A percentile compares a stretch with the other conserved stretches of the same genome.
These are phyloP conservation scores for Petrea volubilis DNA, from an alignment of 257 asterid species.

Conservation along the genomic window DNA sequence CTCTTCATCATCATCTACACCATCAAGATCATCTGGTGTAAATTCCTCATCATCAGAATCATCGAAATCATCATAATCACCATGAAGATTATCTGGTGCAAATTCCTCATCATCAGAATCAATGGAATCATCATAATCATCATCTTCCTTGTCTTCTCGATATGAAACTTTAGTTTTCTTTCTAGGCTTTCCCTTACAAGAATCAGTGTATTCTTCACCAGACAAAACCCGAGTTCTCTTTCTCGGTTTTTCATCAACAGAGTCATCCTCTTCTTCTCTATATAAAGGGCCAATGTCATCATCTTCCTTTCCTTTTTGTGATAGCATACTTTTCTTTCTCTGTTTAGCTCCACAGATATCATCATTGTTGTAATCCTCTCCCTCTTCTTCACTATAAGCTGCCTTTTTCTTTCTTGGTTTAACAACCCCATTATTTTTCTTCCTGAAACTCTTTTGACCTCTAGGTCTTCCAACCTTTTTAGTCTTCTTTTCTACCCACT, in stretches of 20 bases:
- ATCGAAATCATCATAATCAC: constrained; percentile 12
- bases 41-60: constrained; percentile 37
- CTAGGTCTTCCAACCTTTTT: constrained; percentile 36
- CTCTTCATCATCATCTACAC: constrained; percentile 38
- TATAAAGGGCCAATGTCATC: constrained; percentile 28
- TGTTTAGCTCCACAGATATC: constrained; percentile 23
- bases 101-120: constrained; percentile 43
- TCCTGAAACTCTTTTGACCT: constrained; percentile 28
- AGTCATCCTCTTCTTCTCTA: constrained; percentile 37
- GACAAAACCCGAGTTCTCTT: constrained; percentile 11
- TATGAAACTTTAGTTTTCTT: constrained; percentile 22
- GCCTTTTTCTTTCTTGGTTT: constrained; percentile 30
- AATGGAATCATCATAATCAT: constrained; percentile 27
- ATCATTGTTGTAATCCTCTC: constrained; percentile 21
- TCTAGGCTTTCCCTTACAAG: background rate
- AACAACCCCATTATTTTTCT: constrained; percentile 34
- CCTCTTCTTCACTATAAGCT: constrained; percentile 22
- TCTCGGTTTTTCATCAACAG: constrained; percentile 12
- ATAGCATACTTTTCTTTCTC: constrained; percentile 10
- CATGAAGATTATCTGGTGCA: constrained; percentile 33
- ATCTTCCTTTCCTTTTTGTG: constrained; percentile 32
- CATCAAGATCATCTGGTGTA: constrained; percentile 34
- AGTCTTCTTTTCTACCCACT: constrained; percentile 37
- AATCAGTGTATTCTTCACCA: background rate
- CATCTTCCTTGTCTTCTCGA: constrained; percentile 32